Evolutionary conservation across 371 early-diverging fungal species (phyloP), one percentile per base, ranked within the genome.

Genomic region (Lichtheimia ornata): DNA sequence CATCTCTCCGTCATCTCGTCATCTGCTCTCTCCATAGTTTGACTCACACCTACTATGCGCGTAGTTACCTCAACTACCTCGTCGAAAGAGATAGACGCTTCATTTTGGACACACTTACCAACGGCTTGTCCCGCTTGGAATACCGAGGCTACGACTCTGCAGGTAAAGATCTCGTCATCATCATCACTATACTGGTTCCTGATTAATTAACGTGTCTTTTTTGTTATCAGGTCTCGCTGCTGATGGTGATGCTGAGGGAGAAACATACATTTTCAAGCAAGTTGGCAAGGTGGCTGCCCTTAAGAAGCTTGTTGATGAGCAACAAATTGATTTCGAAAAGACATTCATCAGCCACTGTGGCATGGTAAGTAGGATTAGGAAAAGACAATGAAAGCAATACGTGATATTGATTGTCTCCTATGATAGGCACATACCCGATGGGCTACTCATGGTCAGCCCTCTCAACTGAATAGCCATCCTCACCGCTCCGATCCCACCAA

Each of bases 81-180:
- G 90, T 87, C 59, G 88, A 86, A 65, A 87, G 84, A 75, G 92
- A 91, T 67, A 84, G 95, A 50, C 78, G 82, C 65, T 91, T 85
- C 67, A 92, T 99, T 69, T 64, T 92, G 51, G 89, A 95, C 61
- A 94, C 91, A 51, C 88, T 99, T 59, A 71, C 92, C 47, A 94
- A 88, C 60, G 99, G 98, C 51, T 86, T 99, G 56, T 84, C 91
- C 62, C 91, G 98, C 64, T 89, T 99, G 58, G 99, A 99, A 81
- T 99, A 99, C 85, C 85, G 99, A 74, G 99, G 98, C 54, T 97
- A 98, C 71, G 98, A 98, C 84, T 96, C 97, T 65, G 94, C 98
- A 44, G 97, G 97, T 77, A 83, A 67, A 4, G 44, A 20, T n/a
- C 9, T 22, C 9, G 9, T 35, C 22, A 22, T 9, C 9, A 35